Base-by-base conservation (phyloP, 345 rosid genomes). In the Aquilaria malaccensis region DNA sequence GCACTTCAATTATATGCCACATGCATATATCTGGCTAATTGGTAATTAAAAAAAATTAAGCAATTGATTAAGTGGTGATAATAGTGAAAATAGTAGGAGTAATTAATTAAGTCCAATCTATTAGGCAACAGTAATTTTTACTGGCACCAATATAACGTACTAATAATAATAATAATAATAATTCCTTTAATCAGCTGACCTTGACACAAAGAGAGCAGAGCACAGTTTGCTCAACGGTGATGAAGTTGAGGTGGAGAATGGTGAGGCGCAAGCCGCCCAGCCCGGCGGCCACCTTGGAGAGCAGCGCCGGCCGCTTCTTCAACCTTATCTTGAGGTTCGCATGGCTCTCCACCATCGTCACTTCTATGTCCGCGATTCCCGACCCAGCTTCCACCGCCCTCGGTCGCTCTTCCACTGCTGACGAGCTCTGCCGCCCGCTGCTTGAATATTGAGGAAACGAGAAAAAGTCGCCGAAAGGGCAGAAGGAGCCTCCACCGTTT, bases 241-340 rank as follows among this genome's bases (percentile, higher is more conserved):
- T 74, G 77, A 93, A 87, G 62, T 85, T 93, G 55, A 93, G 79
- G 67, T 93, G 98, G 62, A 93, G 89, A 33, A 89, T 73, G 5
- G 81, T 76, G 62, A 93, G 81, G 48, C 94, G 74, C 80, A 89
- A 48, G 56, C 9, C 74, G 9, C 81, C 87, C 74, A 93, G 55
- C 37, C 88, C 90, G 10, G 96, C 75, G 49, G 84, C 86, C 45
- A 93, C 30, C 67, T 78, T 83, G 67, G 85, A 51, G 55, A 93
- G 90, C 80, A 81, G 92, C 66, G 81, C 88, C 5, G 96, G 85
- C 67, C 80, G 69, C 70, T 67, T 77, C 65, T 74, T 83, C 37
- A 90, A 73, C 72, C 96, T 81, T 70, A 93, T 87, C 65, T 83
- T 93, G 46, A 93, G 72, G 69, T 73, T 87, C 37, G 96, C 96